Evolutionary conservation across 305 asterid genomes (phyloP).

Genomic region (Salvia sclarea): DNA sequence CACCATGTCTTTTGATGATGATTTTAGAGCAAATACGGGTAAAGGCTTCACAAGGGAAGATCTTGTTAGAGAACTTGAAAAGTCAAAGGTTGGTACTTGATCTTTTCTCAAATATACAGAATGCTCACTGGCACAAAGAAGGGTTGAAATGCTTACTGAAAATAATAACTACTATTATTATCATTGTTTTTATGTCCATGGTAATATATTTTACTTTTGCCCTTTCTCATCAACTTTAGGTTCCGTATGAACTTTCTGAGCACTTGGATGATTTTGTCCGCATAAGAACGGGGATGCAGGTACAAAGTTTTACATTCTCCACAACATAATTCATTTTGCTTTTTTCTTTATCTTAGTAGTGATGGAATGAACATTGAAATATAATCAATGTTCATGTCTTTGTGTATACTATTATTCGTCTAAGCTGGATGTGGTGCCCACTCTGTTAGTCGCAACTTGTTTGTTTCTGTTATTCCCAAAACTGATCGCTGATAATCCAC

Average conservation of each 20-base stretch:
- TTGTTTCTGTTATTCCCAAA: constrained; percentile 12
- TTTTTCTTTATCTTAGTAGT: constrained; percentile 13
- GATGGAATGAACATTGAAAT: constrained; percentile 7
- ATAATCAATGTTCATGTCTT: constrained; percentile 1
- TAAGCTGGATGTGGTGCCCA: constrained; percentile 23
- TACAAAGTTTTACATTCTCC: constrained; percentile 28
- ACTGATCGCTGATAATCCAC: constrained; percentile 6
- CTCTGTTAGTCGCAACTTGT: constrained; percentile 7
- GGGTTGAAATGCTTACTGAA: constrained; percentile 14
- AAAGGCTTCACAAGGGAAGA: constrained; percentile 74
- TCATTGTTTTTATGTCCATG: no score
- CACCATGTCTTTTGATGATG: constrained; percentile 33
- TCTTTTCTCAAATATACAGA: not conserved
- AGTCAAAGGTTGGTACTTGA: constrained; percentile 54
- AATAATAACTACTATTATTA: not conserved
- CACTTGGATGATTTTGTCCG: constrained; percentile 86
- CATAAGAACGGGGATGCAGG: constrained; percentile 87
- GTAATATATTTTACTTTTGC: constrained; percentile 22
- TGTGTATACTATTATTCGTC: not conserved
- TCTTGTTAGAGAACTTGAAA: constrained; percentile 59
- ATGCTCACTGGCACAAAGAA: not conserved
- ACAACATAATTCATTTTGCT: not conserved
- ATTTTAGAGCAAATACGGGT: constrained; percentile 70
- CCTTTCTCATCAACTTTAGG: constrained; percentile 50
- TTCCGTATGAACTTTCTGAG: constrained; percentile 70